Percentiles rank a stretch among this genome's conserved stretches.
These are phyloP conservation scores for Boletus rufocinnamomeus DNA, from an alignment of 768 basidiomycete species.

Conservation along the genomic window DNA sequence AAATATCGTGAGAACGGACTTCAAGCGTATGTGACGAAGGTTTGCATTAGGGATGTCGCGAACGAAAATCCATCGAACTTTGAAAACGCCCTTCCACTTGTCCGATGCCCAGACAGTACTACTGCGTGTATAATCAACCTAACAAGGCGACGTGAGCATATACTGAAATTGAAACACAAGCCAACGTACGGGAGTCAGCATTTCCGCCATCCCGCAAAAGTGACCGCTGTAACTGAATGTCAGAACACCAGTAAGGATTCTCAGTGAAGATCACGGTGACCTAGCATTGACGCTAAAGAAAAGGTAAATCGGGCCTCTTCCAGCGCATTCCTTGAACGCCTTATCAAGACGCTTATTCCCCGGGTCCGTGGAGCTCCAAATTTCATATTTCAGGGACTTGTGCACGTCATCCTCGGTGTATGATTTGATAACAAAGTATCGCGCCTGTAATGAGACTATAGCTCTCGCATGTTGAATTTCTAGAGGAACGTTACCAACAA, in stretches of 20 bases:
- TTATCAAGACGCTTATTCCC: slow-evolving; percentile 98
- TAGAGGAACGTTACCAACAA: slow-evolving; percentile 49
- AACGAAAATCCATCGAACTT: slow-evolving; percentile 97
- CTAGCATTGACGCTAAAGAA: slow-evolving; percentile 98
- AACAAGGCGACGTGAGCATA: slow-evolving; percentile 5
- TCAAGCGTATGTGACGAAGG: slow-evolving; percentile 84
- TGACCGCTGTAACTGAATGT: slow-evolving; percentile 64
- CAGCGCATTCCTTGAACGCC: slow-evolving; percentile 93
- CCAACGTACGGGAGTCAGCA: slow-evolving; percentile 81
- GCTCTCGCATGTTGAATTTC: neutral
- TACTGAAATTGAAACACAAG: neutral
- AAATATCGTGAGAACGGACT: slow-evolving; percentile 43
- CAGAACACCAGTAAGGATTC: slow-evolving; percentile 1
- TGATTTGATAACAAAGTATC: slow-evolving; percentile 98
- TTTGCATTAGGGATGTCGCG: slow-evolving; percentile 92
- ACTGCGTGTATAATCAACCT: slow-evolving; percentile 92
- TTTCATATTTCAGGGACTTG: slow-evolving; percentile 96
- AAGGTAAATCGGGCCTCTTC: slow-evolving; percentile 92
- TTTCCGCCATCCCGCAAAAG: slow-evolving; percentile 98
- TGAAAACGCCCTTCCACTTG: slow-evolving; percentile 99
- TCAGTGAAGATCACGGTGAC: slow-evolving; percentile 33
- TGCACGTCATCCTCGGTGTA: slow-evolving; percentile 99
- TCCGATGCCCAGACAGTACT: slow-evolving; percentile 99
- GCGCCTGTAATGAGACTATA: slow-evolving; percentile 53
- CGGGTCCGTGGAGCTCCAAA: slow-evolving; percentile 96